A percentile compares a stretch with the other conserved stretches of the same genome.
Evolutionary conservation across 306 rosid genomes (phyloP).

Genomic region (Fragaria iinumae): DNA sequence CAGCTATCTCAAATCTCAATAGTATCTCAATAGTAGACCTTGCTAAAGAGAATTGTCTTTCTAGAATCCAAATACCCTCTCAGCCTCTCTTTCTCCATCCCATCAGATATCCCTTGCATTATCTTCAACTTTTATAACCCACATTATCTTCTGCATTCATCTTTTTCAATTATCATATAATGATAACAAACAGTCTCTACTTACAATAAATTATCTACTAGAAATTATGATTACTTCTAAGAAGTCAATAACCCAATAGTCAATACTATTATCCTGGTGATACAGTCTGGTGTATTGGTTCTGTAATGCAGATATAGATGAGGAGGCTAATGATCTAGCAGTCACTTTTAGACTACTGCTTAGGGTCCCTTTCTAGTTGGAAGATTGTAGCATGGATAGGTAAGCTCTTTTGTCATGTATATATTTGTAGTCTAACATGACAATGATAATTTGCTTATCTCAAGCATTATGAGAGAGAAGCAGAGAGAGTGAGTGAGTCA

Average conservation of each 20-base stretch:
- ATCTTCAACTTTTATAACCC: conserved; percentile 52
- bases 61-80: neutral
- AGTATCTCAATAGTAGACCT: conserved; percentile 11
- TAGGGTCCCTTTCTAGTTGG: conserved; percentile 17
- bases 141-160: conserved; percentile 39
- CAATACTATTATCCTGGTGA: neutral
- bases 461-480: conserved; percentile 16
- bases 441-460: conserved; percentile 25
- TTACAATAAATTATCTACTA: conserved; percentile 26
- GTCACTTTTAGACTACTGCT: conserved; percentile 17
- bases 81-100: conserved; percentile 41
- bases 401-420: conserved; percentile 23
- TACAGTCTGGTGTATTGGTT: neutral
- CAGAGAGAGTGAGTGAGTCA: neutral
- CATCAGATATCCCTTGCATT: conserved; percentile 49
- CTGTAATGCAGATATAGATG: neutral
- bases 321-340: neutral
- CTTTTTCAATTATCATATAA: conserved; percentile 56
- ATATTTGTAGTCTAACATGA: conserved; percentile 26
- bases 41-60: conserved; percentile 15
- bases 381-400: conserved; percentile 19
- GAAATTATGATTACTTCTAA: neutral
- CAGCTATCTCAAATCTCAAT: neutral
- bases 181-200: conserved; percentile 31
- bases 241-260: neutral